Conservation (phyloP, 345 rosid genomes). For the Citrus unshiu region DNA sequence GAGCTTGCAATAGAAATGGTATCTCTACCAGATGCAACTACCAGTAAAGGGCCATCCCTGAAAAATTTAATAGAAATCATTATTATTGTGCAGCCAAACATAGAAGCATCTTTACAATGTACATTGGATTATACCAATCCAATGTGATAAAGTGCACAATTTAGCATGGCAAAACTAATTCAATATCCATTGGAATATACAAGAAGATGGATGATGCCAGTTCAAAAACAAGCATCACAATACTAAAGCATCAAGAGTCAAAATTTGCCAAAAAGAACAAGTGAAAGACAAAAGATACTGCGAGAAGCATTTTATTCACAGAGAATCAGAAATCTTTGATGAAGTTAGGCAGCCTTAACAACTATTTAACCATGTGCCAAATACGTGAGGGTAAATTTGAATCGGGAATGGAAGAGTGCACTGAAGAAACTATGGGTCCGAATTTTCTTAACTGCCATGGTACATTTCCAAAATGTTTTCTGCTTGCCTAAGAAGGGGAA, state of each 20-base stretch:
- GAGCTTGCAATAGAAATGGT: slow-evolving; percentile 87
- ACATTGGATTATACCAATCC: background rate
- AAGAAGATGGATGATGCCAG: background rate
- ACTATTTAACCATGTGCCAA: background rate
- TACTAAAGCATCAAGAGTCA: background rate
- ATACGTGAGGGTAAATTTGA: background rate
- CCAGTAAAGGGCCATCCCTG: slow-evolving; percentile 95
- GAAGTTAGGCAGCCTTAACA: background rate
- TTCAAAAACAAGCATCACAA: background rate
- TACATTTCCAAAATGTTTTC: background rate
- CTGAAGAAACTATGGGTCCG: background rate
- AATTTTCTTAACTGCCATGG: background rate
- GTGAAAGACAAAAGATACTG: background rate
- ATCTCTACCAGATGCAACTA: slow-evolving; percentile 94
- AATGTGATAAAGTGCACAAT: background rate
- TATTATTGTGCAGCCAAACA: background rate
- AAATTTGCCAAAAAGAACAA: background rate
- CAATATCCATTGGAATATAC: background rate
- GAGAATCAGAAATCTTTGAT: background rate
- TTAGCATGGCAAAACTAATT: background rate
- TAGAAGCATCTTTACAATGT: slow-evolving; percentile 1
- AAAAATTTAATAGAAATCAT: slow-evolving; percentile 6
- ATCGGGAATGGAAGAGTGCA: background rate
- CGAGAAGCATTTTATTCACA: background rate
- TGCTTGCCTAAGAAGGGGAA: background rate